Conservation (phyloP, 192 early-diverging fungal species). For the Backusella mclennaniae region DNA sequence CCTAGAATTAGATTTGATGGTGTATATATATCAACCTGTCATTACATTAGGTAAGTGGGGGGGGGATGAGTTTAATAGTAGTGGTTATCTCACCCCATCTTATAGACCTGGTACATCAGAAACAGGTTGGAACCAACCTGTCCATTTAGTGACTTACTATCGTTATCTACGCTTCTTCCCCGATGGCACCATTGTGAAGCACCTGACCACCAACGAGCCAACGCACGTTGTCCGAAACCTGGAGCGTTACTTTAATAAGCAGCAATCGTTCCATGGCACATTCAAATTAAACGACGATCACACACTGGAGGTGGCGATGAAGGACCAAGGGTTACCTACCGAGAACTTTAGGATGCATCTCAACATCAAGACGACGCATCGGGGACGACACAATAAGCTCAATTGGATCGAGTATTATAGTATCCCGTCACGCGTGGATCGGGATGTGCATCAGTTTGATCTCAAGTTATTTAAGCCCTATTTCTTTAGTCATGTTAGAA, state of each 20-base stretch:
- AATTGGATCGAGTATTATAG: conserved; percentile 31
- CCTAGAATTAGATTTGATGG: conserved; percentile 47
- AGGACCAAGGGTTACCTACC: conserved; percentile 10
- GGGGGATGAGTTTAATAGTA: neutral
- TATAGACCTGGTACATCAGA: conserved; percentile 38
- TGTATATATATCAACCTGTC: conserved; percentile 43
- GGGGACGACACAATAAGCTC: conserved; percentile 41
- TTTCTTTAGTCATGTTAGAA: conserved; percentile 32
- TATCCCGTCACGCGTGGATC: neutral
- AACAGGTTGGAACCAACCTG: conserved; percentile 38
- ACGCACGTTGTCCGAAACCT: conserved; percentile 28
- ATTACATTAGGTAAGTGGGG: conserved; percentile 36
- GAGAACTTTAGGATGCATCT: conserved; percentile 30
- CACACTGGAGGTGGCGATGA: conserved; percentile 14
- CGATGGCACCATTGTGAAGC: conserved; percentile 37
- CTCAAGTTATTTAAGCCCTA: conserved; percentile 36
- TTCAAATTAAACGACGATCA: conserved; percentile 24
- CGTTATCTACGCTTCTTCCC: conserved; percentile 46
- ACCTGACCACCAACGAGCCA: conserved; percentile 36
- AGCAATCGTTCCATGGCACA: conserved; percentile 30
- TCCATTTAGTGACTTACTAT: conserved; percentile 47
- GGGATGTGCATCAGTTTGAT: conserved; percentile 16
- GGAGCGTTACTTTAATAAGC: conserved; percentile 13
- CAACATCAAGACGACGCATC: conserved; percentile 36
- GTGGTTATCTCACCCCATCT: neutral